Evolutionary conservation across 108 stramenopile species (phyloP).

Genomic region (Nitzschia palea): DNA sequence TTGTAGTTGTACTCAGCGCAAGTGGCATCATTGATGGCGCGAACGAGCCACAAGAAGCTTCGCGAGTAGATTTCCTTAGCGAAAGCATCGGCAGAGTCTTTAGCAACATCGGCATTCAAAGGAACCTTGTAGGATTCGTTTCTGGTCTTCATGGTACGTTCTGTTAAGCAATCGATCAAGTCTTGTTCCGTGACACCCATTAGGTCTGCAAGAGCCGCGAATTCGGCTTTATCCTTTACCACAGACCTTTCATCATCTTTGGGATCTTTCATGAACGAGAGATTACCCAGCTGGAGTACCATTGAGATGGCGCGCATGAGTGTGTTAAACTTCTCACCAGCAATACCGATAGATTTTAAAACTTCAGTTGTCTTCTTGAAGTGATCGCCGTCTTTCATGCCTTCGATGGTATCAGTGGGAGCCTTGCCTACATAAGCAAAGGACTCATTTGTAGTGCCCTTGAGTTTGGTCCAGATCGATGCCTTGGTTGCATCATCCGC

Average conservation of each 20-base stretch:
- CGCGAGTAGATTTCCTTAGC: conserved; percentile 91
- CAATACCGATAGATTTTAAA: conserved; percentile 64
- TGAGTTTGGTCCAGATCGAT: conserved; percentile 65
- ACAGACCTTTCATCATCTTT: conserved; percentile 64
- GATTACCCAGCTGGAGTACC: conserved; percentile 89
- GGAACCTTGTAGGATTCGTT: conserved; percentile 82
- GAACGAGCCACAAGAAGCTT: conserved; percentile 85
- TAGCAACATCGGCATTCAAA: conserved; percentile 67
- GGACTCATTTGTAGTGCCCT: conserved; percentile 63
- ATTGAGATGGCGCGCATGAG: conserved; percentile 80
- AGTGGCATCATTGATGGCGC: conserved; percentile 82
- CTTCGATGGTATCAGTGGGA: conserved; percentile 67
- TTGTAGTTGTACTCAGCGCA: conserved; percentile 54
- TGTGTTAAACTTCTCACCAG: conserved; percentile 50
- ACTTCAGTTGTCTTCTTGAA: conserved; percentile 71
- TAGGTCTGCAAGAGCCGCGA: conserved; percentile 63
- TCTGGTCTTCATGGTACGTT: conserved; percentile 74
- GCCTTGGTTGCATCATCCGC: conserved; percentile 67
- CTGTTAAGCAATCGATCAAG: conserved; percentile 71
- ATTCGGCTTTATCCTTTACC: conserved; percentile 61
- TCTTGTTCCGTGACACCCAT: conserved; percentile 71
- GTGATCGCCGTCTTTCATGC: conserved; percentile 69
- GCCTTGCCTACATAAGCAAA: conserved; percentile 67
- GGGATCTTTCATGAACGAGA: conserved; percentile 73
- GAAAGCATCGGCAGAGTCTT: conserved; percentile 91